Evolutionary conservation across 768 basidiomycete genomes (phyloP).

Genomic region (Leccinum uliginosum): DNA sequence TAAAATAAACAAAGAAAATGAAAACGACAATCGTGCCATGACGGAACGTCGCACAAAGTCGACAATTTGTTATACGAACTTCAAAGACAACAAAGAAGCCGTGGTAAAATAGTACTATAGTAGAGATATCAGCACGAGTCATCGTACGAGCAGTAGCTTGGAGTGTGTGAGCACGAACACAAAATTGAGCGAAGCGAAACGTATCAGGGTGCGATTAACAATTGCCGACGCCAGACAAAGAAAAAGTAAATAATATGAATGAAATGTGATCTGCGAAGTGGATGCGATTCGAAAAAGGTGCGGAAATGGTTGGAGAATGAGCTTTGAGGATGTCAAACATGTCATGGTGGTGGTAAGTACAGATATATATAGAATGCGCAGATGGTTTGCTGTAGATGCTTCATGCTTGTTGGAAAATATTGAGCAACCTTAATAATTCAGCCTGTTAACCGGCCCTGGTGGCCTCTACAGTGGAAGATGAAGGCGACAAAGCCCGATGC

Average conservation of each 20-base stretch:
- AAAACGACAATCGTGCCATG: slow-evolving; percentile 9
- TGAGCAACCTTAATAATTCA: slow-evolving; percentile 36
- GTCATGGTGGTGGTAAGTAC: slow-evolving; percentile 35
- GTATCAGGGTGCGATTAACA: slow-evolving; percentile 28
- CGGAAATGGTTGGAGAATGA: slow-evolving; percentile 22
- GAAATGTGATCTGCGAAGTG: slow-evolving; percentile 25
- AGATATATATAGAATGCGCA: slow-evolving; percentile 39
- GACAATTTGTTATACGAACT: slow-evolving; percentile 17
- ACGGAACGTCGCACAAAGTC: slow-evolving; percentile 8
- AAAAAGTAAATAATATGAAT: slow-evolving; percentile 26
- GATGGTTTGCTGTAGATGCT: slow-evolving; percentile 37
- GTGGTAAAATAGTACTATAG: slow-evolving; percentile 33
- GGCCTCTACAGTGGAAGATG: slow-evolving; percentile 37
- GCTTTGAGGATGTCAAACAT: slow-evolving; percentile 30
- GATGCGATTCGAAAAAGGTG: slow-evolving; percentile 26
- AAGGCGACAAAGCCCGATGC: slow-evolving; percentile 36
- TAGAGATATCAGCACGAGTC: slow-evolving; percentile 30
- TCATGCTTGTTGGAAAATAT: slow-evolving; percentile 37
- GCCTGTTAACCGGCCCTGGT: slow-evolving; percentile 37
- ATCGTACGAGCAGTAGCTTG: slow-evolving; percentile 28
- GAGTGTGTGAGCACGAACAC: slow-evolving; percentile 19
- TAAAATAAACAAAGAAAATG: neutral
- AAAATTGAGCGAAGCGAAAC: slow-evolving; percentile 14
- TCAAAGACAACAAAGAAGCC: slow-evolving; percentile 13
- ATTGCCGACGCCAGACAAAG: slow-evolving; percentile 20